Evolutionary conservation across 768 basidiomycete genomes (phyloP).

Genomic region (Podaxis rugospora): DNA sequence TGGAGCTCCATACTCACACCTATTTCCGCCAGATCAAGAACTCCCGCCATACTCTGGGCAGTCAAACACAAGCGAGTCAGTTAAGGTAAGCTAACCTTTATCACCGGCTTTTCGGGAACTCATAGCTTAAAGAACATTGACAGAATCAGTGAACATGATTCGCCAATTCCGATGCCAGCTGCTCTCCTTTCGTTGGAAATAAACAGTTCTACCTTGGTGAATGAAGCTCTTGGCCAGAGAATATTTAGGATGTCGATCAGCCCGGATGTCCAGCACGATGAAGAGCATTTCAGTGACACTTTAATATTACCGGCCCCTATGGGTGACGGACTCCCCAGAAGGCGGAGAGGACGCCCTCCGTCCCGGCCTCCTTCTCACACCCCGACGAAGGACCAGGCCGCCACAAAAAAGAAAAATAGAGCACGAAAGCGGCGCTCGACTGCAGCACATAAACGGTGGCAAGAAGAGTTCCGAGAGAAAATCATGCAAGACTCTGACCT

Average conservation of each 20-base stretch:
- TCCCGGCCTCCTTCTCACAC: not conserved
- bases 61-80: not conserved
- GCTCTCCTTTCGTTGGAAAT: not conserved
- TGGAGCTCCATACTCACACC: not conserved
- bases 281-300: not conserved
- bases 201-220: not conserved
- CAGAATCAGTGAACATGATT: not conserved
- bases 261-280: not conserved
- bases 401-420: not conserved
- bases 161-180: not conserved
- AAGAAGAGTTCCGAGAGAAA: conserved; percentile 32
- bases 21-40: too few relatives aligned
- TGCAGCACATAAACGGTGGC: conserved; percentile 25
- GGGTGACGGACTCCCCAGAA: not conserved
- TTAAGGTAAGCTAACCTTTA: not conserved
- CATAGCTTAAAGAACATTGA: conserved; percentile 11
- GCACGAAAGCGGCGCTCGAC: not conserved
- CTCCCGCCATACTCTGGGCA: not conserved
- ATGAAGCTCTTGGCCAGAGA: not conserved
- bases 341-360: not conserved
- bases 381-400: not conserved
- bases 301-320: not conserved
- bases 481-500: conserved; percentile 44
- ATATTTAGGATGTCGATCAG: not conserved
- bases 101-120: not conserved